A percentile compares a stretch with the other conserved stretches of the same genome.
Conservation (phyloP, 352 stramenopile genomes). For the Globisporangium heterothallicum region DNA sequence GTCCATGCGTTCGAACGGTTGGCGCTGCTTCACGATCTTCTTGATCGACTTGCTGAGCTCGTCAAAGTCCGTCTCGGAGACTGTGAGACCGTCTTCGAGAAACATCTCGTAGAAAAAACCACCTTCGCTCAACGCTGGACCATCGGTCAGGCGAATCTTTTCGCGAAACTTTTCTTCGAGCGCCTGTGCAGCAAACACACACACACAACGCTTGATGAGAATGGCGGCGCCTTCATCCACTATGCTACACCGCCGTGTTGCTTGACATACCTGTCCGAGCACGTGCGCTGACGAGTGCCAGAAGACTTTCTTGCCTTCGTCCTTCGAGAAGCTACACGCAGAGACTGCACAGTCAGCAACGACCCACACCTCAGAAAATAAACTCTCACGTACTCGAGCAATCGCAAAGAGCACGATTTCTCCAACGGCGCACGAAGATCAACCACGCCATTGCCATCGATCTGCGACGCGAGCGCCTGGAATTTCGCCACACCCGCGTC, state of each 20-base stretch:
- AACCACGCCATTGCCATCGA: constrained; percentile 35
- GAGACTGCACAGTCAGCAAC: background rate
- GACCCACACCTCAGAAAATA: background rate
- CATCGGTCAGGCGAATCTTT: constrained; percentile 93
- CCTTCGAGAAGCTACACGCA: constrained; percentile 44
- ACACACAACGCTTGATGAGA: too few relatives aligned
- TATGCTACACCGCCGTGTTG: too few relatives aligned
- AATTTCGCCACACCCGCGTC: constrained; percentile 48
- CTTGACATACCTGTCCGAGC: constrained; percentile 90
- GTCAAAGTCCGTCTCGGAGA: constrained; percentile 69
- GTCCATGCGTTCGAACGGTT: constrained; percentile 91
- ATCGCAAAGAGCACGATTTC: constrained; percentile 33
- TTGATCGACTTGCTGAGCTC: constrained; percentile 90
- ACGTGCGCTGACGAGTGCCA: constrained; percentile 99
- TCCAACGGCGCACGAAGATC: constrained; percentile 49
- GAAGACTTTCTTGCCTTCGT: constrained; percentile 86
- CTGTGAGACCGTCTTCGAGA: constrained; percentile 50
- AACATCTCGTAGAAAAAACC: constrained; percentile 99
- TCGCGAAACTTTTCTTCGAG: constrained; percentile 96
- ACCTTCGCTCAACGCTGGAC: constrained; percentile 91
- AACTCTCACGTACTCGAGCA: constrained; percentile 55
- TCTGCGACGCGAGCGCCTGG: constrained; percentile 46
- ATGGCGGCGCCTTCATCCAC: too few relatives aligned
- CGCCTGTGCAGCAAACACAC: constrained; percentile 50
- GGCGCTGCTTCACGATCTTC: constrained; percentile 93